These are phyloP conservation scores for Nicotiana tabacum DNA, from an alignment of 257 asterid genomes.

Conservation along the genomic window DNA sequence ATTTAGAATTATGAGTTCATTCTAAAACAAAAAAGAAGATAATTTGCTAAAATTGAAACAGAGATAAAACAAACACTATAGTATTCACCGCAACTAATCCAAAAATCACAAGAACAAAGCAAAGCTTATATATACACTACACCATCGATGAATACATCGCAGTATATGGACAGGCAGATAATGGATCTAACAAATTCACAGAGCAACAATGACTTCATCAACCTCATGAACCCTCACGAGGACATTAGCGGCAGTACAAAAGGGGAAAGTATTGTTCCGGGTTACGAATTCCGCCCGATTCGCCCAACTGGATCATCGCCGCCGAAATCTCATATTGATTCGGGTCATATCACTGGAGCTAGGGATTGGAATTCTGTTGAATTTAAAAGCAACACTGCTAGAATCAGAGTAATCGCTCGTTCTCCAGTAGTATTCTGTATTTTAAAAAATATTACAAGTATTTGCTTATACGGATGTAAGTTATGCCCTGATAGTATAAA, in stretches of 20 bases:
- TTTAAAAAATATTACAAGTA: no score
- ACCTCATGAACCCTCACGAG: constrained; percentile 54
- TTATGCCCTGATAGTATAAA: no score
- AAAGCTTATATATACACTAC: background rate
- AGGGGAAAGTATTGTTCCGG: constrained; percentile 58
- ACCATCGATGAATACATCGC: constrained; percentile 57
- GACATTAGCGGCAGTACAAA: constrained; percentile 16
- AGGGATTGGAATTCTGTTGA: constrained; percentile 67
- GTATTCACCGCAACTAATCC: background rate
- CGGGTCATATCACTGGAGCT: constrained; percentile 36
- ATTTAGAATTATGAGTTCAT: no score
- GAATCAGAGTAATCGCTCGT: no score
- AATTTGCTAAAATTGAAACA: no score
- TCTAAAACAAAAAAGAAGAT: no score
- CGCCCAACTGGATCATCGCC: constrained; percentile 26
- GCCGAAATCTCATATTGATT: constrained; percentile 33
- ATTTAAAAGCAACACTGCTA: constrained; percentile 37
- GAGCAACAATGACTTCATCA: constrained; percentile 52
- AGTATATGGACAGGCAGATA: constrained; percentile 92
- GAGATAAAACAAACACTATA: background rate
- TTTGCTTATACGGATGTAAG: no score
- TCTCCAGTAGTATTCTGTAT: no score
- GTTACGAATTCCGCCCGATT: constrained; percentile 74
- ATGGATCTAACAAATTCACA: constrained; percentile 85
- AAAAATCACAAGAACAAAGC: background rate